Evolutionary conservation across 805 yeast species (phyloP), one percentile per base, ranked within the genome.

Genomic region (Pichia ethanolica): DNA sequence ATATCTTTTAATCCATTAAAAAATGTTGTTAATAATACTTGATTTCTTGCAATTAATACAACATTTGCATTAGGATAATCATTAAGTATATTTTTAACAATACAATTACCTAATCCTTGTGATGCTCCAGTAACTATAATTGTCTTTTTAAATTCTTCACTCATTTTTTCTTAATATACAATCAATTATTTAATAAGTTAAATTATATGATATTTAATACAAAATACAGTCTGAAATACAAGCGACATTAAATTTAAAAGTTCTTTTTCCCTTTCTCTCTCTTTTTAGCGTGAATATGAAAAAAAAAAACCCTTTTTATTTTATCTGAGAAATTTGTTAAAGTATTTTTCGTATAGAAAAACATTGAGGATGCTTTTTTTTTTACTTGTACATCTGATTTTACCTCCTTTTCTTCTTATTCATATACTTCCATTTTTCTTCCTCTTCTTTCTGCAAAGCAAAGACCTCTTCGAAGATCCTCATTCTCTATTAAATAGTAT

Each of bases 61-160:
- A 86, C 77, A 37, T 71, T 70, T 0, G 50, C 47, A 1, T 61
- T 54, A 0, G 69, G 56, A 4, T 66, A 58, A 4, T 67, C 47
- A 3, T 64, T 43, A 1, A 89, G 66, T 20, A 78, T 66, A 13
- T 70, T 59, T 37, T 76, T 73, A 4, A 83, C 88, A 56, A 85
- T 80, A 1, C 89, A 75, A n/a, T 73, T 77, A 3, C 99, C 99
- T 59, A 91, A 83, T 5, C 97, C 95, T 62, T 78, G 74, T 2
- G 88, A 81, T 7, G 81, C 83, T 36, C 88, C 86, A 0, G 86
- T 81, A 1, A 82, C 74, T 12, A 76, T 60, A 10, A 73, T 71
- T 34, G 52, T 46, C 25, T 42, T 48, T 5, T n/a, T 37, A 9
- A 32, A 30, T 1, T 14, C 12, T 5, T 34, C 32, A 11, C 14